Percentiles rank a stretch among this genome's conserved stretches.
Evolutionary conservation across 2,329 filamentous ascomycete species (phyloP).

Genomic region (Arthrobotrys megalospora): DNA sequence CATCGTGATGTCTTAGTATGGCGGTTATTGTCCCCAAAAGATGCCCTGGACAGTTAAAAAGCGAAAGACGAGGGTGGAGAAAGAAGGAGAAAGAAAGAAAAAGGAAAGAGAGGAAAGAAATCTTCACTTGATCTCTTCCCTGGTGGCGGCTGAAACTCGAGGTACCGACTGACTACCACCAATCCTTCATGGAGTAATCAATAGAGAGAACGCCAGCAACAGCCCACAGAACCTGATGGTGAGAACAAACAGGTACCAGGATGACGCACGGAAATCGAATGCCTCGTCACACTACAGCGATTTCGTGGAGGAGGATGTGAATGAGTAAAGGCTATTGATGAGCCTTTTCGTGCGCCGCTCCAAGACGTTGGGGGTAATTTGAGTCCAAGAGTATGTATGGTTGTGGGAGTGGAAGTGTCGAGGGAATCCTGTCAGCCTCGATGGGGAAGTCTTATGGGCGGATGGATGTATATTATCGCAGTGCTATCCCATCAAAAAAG

Average conservation of each 20-base stretch:
- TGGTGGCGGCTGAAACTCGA: slow-evolving; percentile 37
- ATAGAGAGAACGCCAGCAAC: background rate
- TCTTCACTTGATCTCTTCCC: slow-evolving; percentile 18
- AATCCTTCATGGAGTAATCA: slow-evolving; percentile 24
- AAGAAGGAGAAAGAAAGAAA: slow-evolving; percentile 18
- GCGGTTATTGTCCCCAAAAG: slow-evolving; percentile 13
- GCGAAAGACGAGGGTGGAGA: slow-evolving; percentile 27
- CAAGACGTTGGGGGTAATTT: background rate
- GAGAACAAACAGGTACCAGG: slow-evolving; percentile 19
- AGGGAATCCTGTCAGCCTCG: slow-evolving; percentile 28
- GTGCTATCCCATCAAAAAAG: slow-evolving; percentile 8
- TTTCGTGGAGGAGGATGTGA: background rate
- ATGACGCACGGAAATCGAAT: slow-evolving; percentile 45
- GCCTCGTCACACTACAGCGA: slow-evolving; percentile 46
- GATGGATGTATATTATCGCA: slow-evolving; percentile 27
- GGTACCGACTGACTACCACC: slow-evolving; percentile 30
- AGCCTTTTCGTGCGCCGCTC: slow-evolving; percentile 11
- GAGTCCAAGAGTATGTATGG: slow-evolving; percentile 7
- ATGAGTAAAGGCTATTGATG: slow-evolving; percentile 16
- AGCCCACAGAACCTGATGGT: slow-evolving; percentile 8
- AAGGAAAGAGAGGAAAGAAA: slow-evolving; percentile 11
- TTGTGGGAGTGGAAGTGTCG: slow-evolving; percentile 1
- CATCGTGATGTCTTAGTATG: slow-evolving; percentile 29
- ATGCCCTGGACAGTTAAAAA: slow-evolving; percentile 8
- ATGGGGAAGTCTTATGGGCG: slow-evolving; percentile 4